Evolutionary conservation across 768 basidiomycete species (phyloP), one percentile per base, ranked within the genome.

Genomic region (Termitomyces heimii): DNA sequence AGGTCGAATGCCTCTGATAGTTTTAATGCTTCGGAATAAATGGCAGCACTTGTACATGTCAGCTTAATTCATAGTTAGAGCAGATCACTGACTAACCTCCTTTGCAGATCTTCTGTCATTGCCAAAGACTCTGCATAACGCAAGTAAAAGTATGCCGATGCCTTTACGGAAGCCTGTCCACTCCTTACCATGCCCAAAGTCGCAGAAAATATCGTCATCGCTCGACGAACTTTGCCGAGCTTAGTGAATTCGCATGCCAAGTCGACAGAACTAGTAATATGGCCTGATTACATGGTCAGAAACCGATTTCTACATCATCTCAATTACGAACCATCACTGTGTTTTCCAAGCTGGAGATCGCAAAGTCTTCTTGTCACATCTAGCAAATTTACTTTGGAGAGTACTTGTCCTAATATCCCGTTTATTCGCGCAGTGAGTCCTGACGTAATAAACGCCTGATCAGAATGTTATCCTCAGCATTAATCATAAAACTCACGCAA

Each of bases 201-300:
- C 34, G 81, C 82, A n/a, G 70, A 77, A 64, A 92, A 89, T 20
- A 96, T 78, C 2, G 72, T 65, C 0, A 73, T 75, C 0, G 94
- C 93, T 37, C 87, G 81, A 52, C 81, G 81, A 2, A 73, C 70
- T 67, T 88, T 91, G 3, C 95, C 94, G 1, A 98, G 77, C 35
- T 79, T 81, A 45, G 85, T 73, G 63, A 94, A 94, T 67, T 94
- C 92, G 55, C 84, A 78, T 0, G 89, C 94, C 6, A 96, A 79
- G 43, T 86, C 82, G 1, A 86, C 73, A 2, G 89, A 94, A 1
- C 82, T 72, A 1, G 70, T 69, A 20, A 89, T 74, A 66, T 84
- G 92, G 13, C 75, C 88, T 91, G 63, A 39, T 53, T 37, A 16
- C 26, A 46, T 40, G 52, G 44, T 42, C 20, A 44, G 26, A 18